Percentiles rank a stretch among this genome's conserved stretches.
Evolutionary conservation across 768 basidiomycete species (phyloP).

Genomic region (Tylopilus sp.): DNA sequence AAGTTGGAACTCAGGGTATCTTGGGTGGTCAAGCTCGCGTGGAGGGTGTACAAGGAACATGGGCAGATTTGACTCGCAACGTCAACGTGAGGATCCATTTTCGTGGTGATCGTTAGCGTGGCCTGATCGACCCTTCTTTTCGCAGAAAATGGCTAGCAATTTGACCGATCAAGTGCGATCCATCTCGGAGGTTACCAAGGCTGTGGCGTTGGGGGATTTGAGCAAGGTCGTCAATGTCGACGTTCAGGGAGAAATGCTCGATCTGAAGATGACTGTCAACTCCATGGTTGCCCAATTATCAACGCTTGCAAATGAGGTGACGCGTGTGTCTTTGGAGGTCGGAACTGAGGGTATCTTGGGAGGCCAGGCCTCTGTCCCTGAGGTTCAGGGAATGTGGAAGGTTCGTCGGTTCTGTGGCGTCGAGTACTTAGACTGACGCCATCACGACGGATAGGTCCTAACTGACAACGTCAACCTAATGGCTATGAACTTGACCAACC

Average conservation of each 20-base stretch:
- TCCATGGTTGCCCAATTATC: constrained; percentile 72
- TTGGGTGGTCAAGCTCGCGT: constrained; percentile 89
- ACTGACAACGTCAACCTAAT: constrained; percentile 86
- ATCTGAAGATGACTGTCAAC: constrained; percentile 77
- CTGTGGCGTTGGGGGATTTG: constrained; percentile 79
- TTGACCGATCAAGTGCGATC: constrained; percentile 85
- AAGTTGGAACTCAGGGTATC: constrained; percentile 89
- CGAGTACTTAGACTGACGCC: constrained; percentile 11
- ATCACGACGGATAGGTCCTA: constrained; percentile 37
- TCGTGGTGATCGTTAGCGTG: background rate
- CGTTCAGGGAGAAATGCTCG: constrained; percentile 92
- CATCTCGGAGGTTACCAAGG: constrained; percentile 82
- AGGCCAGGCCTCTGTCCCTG: constrained; percentile 89
- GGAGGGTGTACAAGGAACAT: constrained; percentile 89
- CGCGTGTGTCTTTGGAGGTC: constrained; percentile 87
- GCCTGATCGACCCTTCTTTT: background rate
- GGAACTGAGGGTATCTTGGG: constrained; percentile 92
- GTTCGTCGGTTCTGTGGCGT: constrained; percentile 33
- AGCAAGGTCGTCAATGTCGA: constrained; percentile 85
- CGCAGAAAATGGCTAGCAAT: constrained; percentile 83
- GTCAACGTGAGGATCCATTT: constrained; percentile 65
- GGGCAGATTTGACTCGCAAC: constrained; percentile 85
- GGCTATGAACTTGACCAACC: constrained; percentile 88
- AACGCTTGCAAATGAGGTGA: constrained; percentile 80
- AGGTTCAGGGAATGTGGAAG: constrained; percentile 95